Base-by-base conservation (phyloP, 139 green algal species). In the Chlamydomonas asymmetrica region DNA sequence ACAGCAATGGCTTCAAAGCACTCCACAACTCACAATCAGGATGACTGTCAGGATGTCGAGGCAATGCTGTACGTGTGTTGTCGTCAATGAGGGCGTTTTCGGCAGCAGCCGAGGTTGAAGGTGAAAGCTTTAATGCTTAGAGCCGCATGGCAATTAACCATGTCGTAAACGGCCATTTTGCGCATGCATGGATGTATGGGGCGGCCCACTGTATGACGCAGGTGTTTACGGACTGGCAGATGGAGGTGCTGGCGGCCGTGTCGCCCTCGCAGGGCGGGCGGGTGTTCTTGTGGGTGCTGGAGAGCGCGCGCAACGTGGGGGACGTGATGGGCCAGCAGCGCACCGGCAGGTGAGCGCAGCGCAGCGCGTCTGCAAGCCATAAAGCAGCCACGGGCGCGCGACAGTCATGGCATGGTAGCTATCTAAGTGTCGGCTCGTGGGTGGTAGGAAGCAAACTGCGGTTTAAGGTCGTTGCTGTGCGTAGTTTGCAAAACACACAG, bases 271-370 rank as follows among this genome's bases (percentile, higher is more conserved):
- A 9, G 16, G 71, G 71, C 7, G 71, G 71, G 23, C 41, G 62
- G 40, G 59, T 52, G 41, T 77, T 77, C 34, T 32, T 77, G 32
- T 77, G 59, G 59, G 71, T 77, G 59, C 59, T 62, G 41, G 71
- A 77, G 71, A 13, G 4, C 32, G 71, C 71, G 9, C 59, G 59
- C 29, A 77, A 77, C 57, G 43, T 77, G 43, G 43, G 59, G 41
- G 27, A 32, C 22, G n/a, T 77, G 54, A 32, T 27, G 43, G 59
- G 59, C 20, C 29, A 31, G 23, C 8, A 1, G 4, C 70, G 56
- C 5, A 68, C 40, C 31, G 35, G 60, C 41, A 39, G 70, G 70
- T 76, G 32, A 23, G 69, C 56, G 56, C 10, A 7, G 5, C 54
- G 4, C 54, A 20, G 5, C 25, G 39, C 25, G 1, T 9, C 4